These are phyloP conservation scores for Dendrocalamus sinicus DNA, from an alignment of 176 grass and related monocot species.

Conservation along the genomic window DNA sequence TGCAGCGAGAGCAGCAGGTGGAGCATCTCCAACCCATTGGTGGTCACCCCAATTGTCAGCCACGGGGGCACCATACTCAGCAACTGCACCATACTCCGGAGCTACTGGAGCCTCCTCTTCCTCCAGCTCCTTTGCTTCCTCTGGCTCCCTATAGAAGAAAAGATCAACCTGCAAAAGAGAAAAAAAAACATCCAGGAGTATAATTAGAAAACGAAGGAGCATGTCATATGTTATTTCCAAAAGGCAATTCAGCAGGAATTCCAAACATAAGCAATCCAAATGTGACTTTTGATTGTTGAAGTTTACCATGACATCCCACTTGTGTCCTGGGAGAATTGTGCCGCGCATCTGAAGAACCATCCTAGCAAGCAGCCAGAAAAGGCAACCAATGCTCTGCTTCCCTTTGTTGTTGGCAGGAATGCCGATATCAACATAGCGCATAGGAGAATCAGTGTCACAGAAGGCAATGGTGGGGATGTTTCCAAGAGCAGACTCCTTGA, in stretches of 20 bases:
- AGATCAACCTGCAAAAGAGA: conserved; percentile 63
- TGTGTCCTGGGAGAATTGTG: conserved; percentile 71
- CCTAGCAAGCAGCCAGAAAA: conserved; percentile 84
- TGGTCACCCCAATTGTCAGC: conserved; percentile 47
- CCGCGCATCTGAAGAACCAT: conserved; percentile 82
- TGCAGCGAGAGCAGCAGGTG: conserved; percentile 38
- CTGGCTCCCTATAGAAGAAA: conserved; percentile 86
- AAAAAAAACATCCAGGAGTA: background rate
- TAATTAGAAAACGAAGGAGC: conserved; percentile 1
- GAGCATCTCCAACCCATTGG: conserved; percentile 38
- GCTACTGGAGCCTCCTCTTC: conserved; percentile 61
- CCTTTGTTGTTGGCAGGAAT: conserved; percentile 99
- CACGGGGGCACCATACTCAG: conserved; percentile 31
- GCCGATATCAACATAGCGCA: conserved; percentile 94
- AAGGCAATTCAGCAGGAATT: conserved; percentile 1
- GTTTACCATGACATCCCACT: conserved; percentile 88
- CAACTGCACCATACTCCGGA: conserved; percentile 45
- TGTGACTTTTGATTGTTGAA: background rate
- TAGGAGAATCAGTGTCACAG: conserved; percentile 90
- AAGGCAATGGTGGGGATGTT: conserved; percentile 73
- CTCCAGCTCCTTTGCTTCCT: conserved; percentile 77
- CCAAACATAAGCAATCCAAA: background rate
- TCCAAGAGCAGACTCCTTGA: conserved; percentile 69
- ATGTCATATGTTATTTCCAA: background rate
- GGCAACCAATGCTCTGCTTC: conserved; percentile 86